Evolutionary conservation across 352 stramenopile genomes (phyloP), one percentile per base, ranked within the genome.

Genomic region (Phytophthora sojae): DNA sequence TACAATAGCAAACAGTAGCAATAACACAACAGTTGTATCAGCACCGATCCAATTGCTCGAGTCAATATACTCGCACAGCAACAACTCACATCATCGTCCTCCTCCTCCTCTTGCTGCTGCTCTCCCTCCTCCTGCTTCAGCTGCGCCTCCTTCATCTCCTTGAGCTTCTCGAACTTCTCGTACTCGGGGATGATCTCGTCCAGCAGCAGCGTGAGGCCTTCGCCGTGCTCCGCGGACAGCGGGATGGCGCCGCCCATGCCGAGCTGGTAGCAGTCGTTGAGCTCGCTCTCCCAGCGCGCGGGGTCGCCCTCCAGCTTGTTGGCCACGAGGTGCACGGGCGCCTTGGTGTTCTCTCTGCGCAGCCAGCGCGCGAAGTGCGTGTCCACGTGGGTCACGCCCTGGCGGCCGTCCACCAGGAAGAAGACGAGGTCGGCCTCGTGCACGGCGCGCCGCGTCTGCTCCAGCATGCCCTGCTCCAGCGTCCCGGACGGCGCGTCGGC

Each of bases 341-440:
- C 85, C 26, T 61, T 64, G 0, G 80, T 55, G 66, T 95, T 88
- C 55, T 92, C 85, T 42, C 73, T 75, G 6, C 86, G 83, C 49
- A 95, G 51, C 88, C 88, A 95, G 1, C 86, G 77, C 62, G 86
- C 80, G 65, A 95, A 95, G 68, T 95, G 85, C 69, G 77, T 80
- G 73, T 95, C 88, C 53, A 95, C 86, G 30, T 84, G 83, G 55
- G 88, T 95, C 53, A 95, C 76, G 0, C 88, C 86, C 58, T 95
- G 86, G 4, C 88, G 85, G 5, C 86, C 88, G 60, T 95, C 88
- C 21, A 95, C 78, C 19, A 95, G 64, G 59, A 95, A 95, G 61
- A 95, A 91, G 15, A 94, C 78, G 29, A 95, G 57, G 60, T 95
- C 84, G 4, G 86, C 86, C 44, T 95, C 88, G 57, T 95, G 86